These are phyloP conservation scores for Talaromyces pinophilus DNA, from an alignment of 2,329 filamentous ascomycete genomes.

Conservation along the genomic window DNA sequence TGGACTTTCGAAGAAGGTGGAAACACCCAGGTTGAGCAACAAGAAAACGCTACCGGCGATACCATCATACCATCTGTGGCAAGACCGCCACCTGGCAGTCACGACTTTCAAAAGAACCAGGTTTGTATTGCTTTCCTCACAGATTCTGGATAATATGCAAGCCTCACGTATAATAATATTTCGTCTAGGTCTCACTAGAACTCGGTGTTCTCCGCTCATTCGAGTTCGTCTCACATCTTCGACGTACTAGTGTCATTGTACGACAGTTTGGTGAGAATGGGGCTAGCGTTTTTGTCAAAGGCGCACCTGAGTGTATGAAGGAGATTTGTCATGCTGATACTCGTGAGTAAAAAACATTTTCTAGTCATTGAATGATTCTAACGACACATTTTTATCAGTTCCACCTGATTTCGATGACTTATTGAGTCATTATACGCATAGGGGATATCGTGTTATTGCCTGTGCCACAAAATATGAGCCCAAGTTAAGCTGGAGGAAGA, in stretches of 20 bases:
- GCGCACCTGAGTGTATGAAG: conserved; percentile 93
- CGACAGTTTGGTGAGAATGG: conserved; percentile 82
- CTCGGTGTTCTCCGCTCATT: conserved; percentile 89
- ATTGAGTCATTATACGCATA: conserved; percentile 86
- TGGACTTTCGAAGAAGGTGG: conserved; percentile 89
- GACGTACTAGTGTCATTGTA: conserved; percentile 89
- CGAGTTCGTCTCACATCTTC: conserved; percentile 90
- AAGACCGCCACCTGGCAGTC: conserved; percentile 66
- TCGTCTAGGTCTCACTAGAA: conserved; percentile 61
- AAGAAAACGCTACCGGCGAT: conserved; percentile 73
- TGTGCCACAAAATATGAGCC: conserved; percentile 87
- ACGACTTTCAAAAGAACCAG: conserved; percentile 39
- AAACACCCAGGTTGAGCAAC: conserved; percentile 61
- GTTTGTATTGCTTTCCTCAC: conserved; percentile 5
- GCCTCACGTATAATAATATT: background rate
- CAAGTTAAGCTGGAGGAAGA: conserved; percentile 89
- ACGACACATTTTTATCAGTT: conserved; percentile 49
- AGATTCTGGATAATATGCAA: conserved; percentile 7
- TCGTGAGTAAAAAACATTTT: conserved; percentile 55
- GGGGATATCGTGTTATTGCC: conserved; percentile 93
- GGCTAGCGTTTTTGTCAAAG: conserved; percentile 90
- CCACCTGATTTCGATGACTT: conserved; percentile 88
- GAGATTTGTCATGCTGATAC: conserved; percentile 84
- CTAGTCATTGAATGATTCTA: background rate
- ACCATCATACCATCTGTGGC: conserved; percentile 77